These are phyloP conservation scores for Podaxis sp. DNA, from an alignment of 768 basidiomycete genomes.

Conservation along the genomic window DNA sequence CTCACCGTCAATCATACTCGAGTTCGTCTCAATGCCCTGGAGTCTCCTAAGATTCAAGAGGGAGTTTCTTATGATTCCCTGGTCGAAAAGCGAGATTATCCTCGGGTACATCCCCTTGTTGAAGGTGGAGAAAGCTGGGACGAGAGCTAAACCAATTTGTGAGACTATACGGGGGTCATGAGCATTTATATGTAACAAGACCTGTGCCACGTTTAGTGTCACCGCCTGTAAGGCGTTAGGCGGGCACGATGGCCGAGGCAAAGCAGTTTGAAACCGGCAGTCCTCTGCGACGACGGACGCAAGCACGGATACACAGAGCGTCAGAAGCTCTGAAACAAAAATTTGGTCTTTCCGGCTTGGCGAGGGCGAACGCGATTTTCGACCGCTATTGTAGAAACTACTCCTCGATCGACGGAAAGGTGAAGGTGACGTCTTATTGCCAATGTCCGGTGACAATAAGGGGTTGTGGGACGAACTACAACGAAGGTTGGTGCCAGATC, in stretches of 20 bases:
- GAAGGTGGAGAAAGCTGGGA: conserved; percentile 78
- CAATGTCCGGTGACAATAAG: background rate
- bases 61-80: conserved; percentile 51
- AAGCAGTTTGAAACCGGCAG: conserved; percentile 61
- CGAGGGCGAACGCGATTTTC: conserved; percentile 53
- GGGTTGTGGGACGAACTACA: background rate
- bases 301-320: conserved; percentile 57
- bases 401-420: conserved; percentile 45
- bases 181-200: conserved; percentile 55
- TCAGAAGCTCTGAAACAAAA: conserved; percentile 51
- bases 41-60: conserved; percentile 44
- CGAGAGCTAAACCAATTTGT: conserved; percentile 62
- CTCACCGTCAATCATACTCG: conserved; percentile 13
- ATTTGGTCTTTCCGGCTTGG: conserved; percentile 28
- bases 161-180: conserved; percentile 51
- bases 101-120: conserved; percentile 57
- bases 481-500: background rate
- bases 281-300: conserved; percentile 70
- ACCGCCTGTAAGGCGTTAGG: conserved; percentile 76
- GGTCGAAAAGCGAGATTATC: conserved; percentile 69
- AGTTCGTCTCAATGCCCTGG: conserved; percentile 26
- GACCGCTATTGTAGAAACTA: conserved; percentile 40
- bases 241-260: conserved; percentile 62
- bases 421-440: conserved; percentile 22
- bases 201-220: conserved; percentile 68